Evolutionary conservation across 2,329 filamentous ascomycete genomes (phyloP), one percentile per base, ranked within the genome.

Genomic region (Fusarium neocosmosporiellum): DNA sequence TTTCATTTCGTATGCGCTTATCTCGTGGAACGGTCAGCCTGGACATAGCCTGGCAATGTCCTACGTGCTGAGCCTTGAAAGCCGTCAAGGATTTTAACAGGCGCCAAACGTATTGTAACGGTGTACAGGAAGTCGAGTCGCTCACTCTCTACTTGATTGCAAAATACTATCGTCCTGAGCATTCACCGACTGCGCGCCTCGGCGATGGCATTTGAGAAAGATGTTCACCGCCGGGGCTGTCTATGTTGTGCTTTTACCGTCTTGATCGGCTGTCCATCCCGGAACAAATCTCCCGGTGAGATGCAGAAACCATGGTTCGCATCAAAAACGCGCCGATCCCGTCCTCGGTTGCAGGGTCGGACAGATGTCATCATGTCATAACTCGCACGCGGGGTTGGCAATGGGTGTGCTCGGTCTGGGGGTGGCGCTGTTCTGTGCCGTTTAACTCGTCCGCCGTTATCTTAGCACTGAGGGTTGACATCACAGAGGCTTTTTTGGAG

Each of bases 211-310:
- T 53, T 27, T 31, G 46, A 5, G 27, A 5, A 33, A 9, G 18
- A 20, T 53, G 9, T 20, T 33, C 46, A 53, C 24, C 24, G 10
- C 22, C 43, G 9, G 8, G 37, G 10, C 10, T 10, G 7, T 10
- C 9, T 4, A 46, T 18, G 43, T n/a, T 53, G 27, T 31, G 46
- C 46, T 53, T 31, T 53, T 27, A 53, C 46, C 72, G 14, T 74
- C 61, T 73, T 70, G 76, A 72, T 69, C 65, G 58, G 5, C 58
- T 7, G 39, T n/a, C 57, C 39, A 72, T 63, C 69, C 62, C 70
- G 70, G 70, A 60, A 41, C 41, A 72, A 43, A 57, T 27, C 43
- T 62, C 55, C 69, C 65, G 70, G 55, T 6, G 59, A 36, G 34
- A 62, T 63, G 8, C 7, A 18, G 14, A 48, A 72, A 60, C 37